Conservation (phyloP, 2,329 filamentous ascomycete genomes). For the Fusarium sp. region DNA sequence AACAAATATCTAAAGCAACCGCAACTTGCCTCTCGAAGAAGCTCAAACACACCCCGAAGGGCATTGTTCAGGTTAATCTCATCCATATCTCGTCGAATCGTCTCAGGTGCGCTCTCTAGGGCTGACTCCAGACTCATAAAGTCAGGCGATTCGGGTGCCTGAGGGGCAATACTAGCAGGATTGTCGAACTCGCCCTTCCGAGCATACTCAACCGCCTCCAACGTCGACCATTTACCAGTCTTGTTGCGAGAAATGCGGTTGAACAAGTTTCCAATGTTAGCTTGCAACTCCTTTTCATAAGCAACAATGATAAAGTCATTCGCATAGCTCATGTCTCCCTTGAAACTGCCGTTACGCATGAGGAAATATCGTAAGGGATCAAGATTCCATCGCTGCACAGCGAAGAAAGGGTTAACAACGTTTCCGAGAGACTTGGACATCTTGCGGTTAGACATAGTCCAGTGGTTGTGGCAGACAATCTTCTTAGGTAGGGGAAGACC, state of each 20-base stretch:
- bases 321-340: constrained; percentile 86
- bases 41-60: constrained; percentile 74
- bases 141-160: neutral
- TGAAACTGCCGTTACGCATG: constrained; percentile 82
- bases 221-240: constrained; percentile 73
- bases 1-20: neutral
- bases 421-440: constrained; percentile 98
- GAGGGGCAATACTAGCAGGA: neutral
- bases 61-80: constrained; percentile 75
- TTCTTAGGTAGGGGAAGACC: constrained; percentile 83
- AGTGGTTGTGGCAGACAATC: constrained; percentile 92
- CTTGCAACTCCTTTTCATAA: constrained; percentile 85
- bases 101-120: constrained; percentile 46
- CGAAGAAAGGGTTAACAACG: constrained; percentile 94
- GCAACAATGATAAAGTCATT: constrained; percentile 81
- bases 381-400: constrained; percentile 88
- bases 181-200: constrained; percentile 47
- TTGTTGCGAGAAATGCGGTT: constrained; percentile 78
- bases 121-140: constrained; percentile 50
- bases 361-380: constrained; percentile 94
- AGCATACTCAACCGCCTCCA: constrained; percentile 65
- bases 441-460: constrained; percentile 92
- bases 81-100: constrained; percentile 71
- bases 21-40: constrained; percentile 69
- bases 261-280: constrained; percentile 84